Evolutionary conservation across 2,329 filamentous ascomycete genomes (phyloP).

Genomic region (Fusarium albosuccineum): DNA sequence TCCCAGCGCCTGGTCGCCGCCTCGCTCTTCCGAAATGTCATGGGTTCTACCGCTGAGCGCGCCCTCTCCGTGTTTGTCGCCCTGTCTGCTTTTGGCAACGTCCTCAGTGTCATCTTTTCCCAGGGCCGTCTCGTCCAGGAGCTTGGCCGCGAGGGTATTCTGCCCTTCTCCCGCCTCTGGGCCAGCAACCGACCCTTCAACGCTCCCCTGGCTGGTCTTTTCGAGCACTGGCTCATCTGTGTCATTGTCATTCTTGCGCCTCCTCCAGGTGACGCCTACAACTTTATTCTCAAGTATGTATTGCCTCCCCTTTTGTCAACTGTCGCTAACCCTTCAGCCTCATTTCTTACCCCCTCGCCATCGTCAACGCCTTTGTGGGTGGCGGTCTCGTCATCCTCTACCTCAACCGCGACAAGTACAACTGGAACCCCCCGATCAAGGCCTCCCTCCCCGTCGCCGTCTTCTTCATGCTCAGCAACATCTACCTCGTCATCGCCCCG

Average conservation of each 20-base stretch:
- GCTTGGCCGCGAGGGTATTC: constrained; percentile 74
- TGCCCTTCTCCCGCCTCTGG: constrained; percentile 73
- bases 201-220: constrained; percentile 70
- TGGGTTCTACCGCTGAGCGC: constrained; percentile 66
- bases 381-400: constrained; percentile 67
- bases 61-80: constrained; percentile 75
- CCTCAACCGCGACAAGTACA: constrained; percentile 59
- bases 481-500: constrained; percentile 71
- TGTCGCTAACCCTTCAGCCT: constrained; percentile 55
- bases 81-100: constrained; percentile 76
- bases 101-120: constrained; percentile 76
- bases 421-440: constrained; percentile 68
- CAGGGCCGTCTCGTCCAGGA: constrained; percentile 76
- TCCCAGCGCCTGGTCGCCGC: constrained; percentile 66
- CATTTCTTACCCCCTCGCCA: constrained; percentile 73
- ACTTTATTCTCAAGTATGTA: constrained; percentile 69
- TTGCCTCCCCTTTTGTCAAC: neutral
- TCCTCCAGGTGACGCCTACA: constrained; percentile 76
- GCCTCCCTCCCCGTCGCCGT: constrained; percentile 66
- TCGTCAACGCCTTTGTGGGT: constrained; percentile 68
- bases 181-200: constrained; percentile 75
- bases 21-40: constrained; percentile 68
- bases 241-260: constrained; percentile 76
- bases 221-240: constrained; percentile 74
- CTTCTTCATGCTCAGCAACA: constrained; percentile 72